phyloP scores from a whole-genome alignment of 2,329 filamentous ascomycete species.

The Amesomyces nigricolor region DNA sequence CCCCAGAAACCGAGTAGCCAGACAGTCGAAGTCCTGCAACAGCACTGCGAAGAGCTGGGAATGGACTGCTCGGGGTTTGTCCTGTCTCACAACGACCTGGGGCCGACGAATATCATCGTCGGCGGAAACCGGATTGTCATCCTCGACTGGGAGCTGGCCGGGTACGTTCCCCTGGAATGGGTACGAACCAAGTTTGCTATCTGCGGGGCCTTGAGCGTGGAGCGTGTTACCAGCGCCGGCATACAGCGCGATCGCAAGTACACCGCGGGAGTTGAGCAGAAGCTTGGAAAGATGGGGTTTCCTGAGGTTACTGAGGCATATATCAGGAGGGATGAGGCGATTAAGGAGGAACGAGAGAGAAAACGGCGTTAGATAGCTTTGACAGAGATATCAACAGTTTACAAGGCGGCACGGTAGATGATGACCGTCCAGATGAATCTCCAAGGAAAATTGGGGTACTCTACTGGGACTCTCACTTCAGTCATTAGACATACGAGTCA shows the following conservation, averaged over 20 bases:
- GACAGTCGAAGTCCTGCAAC: constrained; percentile 4
- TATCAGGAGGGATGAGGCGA: not conserved
- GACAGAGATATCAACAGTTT: too few species aligned
- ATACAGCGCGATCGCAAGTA: constrained; percentile 1
- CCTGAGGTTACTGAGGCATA: constrained; percentile 4
- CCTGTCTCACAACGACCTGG: constrained; percentile 18
- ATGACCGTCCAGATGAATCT: too few species aligned
- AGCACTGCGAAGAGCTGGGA: constrained; percentile 12
- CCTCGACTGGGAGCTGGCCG: constrained; percentile 11
- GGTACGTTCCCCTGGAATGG: constrained; percentile 13
- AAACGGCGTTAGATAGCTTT: not conserved
- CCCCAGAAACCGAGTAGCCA: constrained; percentile 1
- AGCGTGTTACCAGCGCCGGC: constrained; percentile 1
- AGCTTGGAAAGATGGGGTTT: constrained; percentile 6
- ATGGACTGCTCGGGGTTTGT: constrained; percentile 10
- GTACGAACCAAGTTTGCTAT: constrained; percentile 16
- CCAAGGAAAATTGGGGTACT: too few species aligned
- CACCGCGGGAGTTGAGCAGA: constrained; percentile 10
- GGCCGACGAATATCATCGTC: constrained; percentile 16
- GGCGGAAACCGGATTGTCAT: constrained; percentile 10
- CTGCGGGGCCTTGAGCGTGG: constrained; percentile 10
- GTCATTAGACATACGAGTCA: too few species aligned
- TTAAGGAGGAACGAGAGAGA: not conserved
- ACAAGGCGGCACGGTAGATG: too few species aligned
- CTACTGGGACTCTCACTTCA: too few species aligned